Base-by-base conservation (phyloP, 495 filamentous ascomycete species). In the Aspergillus hancockii region DNA sequence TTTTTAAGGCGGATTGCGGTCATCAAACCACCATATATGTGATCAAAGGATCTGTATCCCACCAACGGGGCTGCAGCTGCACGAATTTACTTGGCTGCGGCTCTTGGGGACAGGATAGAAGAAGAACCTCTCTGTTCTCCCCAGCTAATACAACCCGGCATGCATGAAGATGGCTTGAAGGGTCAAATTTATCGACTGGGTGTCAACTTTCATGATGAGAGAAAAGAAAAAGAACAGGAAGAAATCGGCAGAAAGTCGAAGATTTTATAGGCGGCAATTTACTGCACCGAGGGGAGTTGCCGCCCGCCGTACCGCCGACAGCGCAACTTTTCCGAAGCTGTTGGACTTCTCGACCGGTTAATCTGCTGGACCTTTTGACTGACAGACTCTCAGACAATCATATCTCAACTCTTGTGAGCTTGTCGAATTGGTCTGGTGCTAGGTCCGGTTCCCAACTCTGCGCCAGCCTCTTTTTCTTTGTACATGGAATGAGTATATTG, bases 141-240 rank as follows among this genome's bases (percentile, higher is more conserved):
- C 86, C 84, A 85, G 83, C 71, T 83, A 81, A 79, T 88, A 83
- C 85, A 88, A 85, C 85, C 72, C 73, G 67, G 62, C 77, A 80
- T 74, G 75, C 79, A 81, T 79, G 60, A 66, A 67, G 57, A 61
- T 56, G 36, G 77, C 73, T 65, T 74, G 77, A 63, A 66, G 75
- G 79, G 87, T 82, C 87, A 87, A 88, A 86, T 85, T 88, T 81
- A 75, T 62, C 67, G 65, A 67, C 80, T 80, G 82, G 85, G 83
- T 85, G 55, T 78, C 71, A 88, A 88, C 83, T 88, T 88, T 87
- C 79, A 72, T 67, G 69, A 68, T 57, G 63, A 38, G 30, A 56
- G 52, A 69, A 73, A 61, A 63, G 59, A 65, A 68, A 61, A 65
- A 69, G 63, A 61, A 63, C 51, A 64, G 34, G 60, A 60, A 55